A percentile compares a stretch with the other conserved stretches of the same genome.
Conservation (phyloP, 257 asterid species). For the Nicotiana undulata region DNA sequence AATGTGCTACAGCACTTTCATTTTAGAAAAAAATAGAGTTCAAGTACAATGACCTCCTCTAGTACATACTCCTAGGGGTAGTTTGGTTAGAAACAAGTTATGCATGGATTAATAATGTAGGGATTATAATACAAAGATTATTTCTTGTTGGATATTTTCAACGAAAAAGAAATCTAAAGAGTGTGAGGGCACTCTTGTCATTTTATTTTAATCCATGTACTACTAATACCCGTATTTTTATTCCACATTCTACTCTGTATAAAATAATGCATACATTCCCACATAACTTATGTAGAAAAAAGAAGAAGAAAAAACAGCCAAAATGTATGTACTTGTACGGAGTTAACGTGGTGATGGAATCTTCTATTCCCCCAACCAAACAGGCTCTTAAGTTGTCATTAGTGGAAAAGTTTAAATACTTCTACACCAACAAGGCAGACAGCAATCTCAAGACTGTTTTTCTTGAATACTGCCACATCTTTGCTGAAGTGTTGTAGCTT, state of each 20-base stretch:
- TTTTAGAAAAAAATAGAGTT: neutral
- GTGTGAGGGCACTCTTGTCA: neutral
- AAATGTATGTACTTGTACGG: neutral
- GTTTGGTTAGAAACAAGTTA: neutral
- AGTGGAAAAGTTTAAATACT: neutral
- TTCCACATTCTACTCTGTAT: neutral
- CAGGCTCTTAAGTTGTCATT: neutral
- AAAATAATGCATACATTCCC: neutral
- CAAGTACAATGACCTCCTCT: neutral
- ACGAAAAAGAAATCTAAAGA: neutral
- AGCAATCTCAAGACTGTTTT: neutral
- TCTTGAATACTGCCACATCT: neutral
- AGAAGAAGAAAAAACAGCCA: neutral
- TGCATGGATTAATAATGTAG: neutral
- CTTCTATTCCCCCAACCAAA: neutral
- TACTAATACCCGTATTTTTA: neutral
- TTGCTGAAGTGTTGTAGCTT: neutral
- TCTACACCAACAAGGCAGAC: neutral
- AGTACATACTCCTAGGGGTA: neutral
- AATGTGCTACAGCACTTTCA: neutral
- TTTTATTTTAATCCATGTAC: neutral
- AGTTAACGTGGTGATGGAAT: neutral
- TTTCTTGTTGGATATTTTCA: neutral
- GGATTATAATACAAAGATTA: neutral
- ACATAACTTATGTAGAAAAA: neutral